Conservation (phyloP, 1,284 basidiomycete species). For the Puccinia hordei region DNA sequence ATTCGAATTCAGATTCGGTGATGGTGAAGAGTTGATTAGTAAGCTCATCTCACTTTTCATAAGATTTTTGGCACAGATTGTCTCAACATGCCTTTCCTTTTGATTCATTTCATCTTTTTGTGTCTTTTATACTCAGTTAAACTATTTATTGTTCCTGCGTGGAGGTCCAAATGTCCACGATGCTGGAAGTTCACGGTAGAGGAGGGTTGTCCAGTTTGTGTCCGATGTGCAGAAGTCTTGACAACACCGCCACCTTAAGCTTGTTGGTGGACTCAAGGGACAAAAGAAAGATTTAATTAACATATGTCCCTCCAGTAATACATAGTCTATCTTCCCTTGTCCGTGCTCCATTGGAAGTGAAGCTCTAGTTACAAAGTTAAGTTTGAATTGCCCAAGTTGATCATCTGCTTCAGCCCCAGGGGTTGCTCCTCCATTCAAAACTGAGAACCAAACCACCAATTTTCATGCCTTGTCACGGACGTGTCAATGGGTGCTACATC, state of each 20-base stretch:
- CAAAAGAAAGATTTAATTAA: too few species aligned
- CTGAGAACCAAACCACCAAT: too few species aligned
- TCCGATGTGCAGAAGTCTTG: conserved; percentile 35
- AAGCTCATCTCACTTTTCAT: not conserved
- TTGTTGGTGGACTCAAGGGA: too few species aligned
- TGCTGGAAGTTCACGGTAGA: conserved; percentile 46
- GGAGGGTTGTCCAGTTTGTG: conserved; percentile 37
- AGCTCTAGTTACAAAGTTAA: too few species aligned
- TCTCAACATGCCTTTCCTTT: not conserved
- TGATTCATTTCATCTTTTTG: not conserved
- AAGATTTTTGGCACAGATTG: not conserved
- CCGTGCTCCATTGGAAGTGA: too few species aligned
- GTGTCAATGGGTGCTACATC: too few species aligned
- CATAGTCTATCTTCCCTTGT: too few species aligned
- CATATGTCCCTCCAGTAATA: not conserved
- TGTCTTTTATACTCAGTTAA: conserved; percentile 21
- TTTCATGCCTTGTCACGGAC: too few species aligned
- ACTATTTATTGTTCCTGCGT: conserved; percentile 36
- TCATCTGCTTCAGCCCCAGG: too few species aligned
- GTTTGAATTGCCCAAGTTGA: too few species aligned
- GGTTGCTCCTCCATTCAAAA: too few species aligned
- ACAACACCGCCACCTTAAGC: not conserved
- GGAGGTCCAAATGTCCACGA: conserved; percentile 47
- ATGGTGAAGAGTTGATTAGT: conserved; percentile 22
- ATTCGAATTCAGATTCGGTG: conserved; percentile 11